Conservation (phyloP, 192 early-diverging fungal genomes). For the Neocallimastix lanati region DNA sequence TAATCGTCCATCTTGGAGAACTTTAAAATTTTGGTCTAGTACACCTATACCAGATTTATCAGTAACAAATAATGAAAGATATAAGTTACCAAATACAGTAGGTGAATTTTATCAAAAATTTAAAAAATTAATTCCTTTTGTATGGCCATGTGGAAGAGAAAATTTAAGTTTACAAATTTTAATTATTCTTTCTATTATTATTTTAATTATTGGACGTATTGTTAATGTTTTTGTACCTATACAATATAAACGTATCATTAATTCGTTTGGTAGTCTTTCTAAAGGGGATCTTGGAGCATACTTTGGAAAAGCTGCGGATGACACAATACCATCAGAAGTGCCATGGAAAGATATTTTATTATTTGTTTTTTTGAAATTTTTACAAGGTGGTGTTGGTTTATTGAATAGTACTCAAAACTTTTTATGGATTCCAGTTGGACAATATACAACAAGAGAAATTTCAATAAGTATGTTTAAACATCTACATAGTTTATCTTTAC, state of each 20-base stretch:
- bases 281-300: background rate
- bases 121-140: background rate
- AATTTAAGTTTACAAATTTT: background rate
- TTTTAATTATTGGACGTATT: slow-evolving; percentile 15
- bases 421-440: slow-evolving; percentile 84
- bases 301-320: background rate
- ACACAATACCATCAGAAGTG: slow-evolving; percentile 12
- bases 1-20: background rate
- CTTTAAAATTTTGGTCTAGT: background rate
- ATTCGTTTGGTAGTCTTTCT: slow-evolving; percentile 22
- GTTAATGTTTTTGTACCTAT: slow-evolving; percentile 72
- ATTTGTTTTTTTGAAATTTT: slow-evolving; percentile 42
- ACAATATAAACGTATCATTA: slow-evolving; percentile 65
- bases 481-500: slow-evolving; percentile 67
- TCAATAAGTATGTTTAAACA: slow-evolving; percentile 80
- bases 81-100: background rate
- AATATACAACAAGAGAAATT: slow-evolving; percentile 81
- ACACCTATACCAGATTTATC: background rate
- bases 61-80: background rate
- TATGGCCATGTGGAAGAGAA: background rate
- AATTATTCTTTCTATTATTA: background rate
- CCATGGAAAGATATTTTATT: slow-evolving; percentile 32
- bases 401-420: slow-evolving; percentile 65
- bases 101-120: background rate
- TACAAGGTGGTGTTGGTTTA: slow-evolving; percentile 60